Conservation (phyloP, 1,284 basidiomycete genomes). For the Ganoderma lingzhi region DNA sequence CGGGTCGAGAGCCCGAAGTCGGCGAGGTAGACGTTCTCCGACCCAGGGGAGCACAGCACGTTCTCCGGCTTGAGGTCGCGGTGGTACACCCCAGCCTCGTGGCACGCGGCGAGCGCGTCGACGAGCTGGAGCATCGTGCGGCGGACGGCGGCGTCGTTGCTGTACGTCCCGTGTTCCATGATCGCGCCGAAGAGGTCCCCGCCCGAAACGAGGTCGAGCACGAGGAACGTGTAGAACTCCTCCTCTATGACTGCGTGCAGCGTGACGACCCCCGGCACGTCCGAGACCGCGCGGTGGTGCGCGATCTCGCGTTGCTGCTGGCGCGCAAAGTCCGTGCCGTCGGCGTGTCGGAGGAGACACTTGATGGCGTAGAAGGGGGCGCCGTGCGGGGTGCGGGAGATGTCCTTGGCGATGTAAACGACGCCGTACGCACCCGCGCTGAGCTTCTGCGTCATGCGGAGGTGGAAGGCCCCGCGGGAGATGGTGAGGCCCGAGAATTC, state of each 20-base stretch:
- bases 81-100: slow-evolving; percentile 67
- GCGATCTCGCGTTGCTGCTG: slow-evolving; percentile 40
- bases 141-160: slow-evolving; percentile 55
- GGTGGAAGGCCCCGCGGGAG: slow-evolving; percentile 25
- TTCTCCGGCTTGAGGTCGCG: slow-evolving; percentile 81
- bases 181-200: slow-evolving; percentile 76
- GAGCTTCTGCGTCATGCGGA: slow-evolving; percentile 57
- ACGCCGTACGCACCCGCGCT: slow-evolving; percentile 76
- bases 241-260: slow-evolving; percentile 67
- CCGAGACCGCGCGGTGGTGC: slow-evolving; percentile 61
- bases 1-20: slow-evolving; percentile 79
- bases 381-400: slow-evolving; percentile 33
- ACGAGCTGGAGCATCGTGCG: slow-evolving; percentile 64
- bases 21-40: slow-evolving; percentile 57
- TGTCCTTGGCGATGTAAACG: slow-evolving; percentile 66
- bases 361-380: slow-evolving; percentile 62
- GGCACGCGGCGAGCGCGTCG: slow-evolving; percentile 68
- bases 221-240: slow-evolving; percentile 62
- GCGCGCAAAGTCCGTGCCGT: slow-evolving; percentile 61
- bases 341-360: slow-evolving; percentile 66
- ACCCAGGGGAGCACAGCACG: slow-evolving; percentile 59
- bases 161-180: slow-evolving; percentile 57
- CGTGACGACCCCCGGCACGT: slow-evolving; percentile 65
- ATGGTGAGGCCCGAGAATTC: slow-evolving; percentile 37
- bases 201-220: slow-evolving; percentile 67